A percentile compares a stretch with the other conserved stretches of the same genome.
These are phyloP conservation scores for Zygosaccharomyces gambellarensis DNA, from an alignment of 805 yeast genomes.

Conservation along the genomic window DNA sequence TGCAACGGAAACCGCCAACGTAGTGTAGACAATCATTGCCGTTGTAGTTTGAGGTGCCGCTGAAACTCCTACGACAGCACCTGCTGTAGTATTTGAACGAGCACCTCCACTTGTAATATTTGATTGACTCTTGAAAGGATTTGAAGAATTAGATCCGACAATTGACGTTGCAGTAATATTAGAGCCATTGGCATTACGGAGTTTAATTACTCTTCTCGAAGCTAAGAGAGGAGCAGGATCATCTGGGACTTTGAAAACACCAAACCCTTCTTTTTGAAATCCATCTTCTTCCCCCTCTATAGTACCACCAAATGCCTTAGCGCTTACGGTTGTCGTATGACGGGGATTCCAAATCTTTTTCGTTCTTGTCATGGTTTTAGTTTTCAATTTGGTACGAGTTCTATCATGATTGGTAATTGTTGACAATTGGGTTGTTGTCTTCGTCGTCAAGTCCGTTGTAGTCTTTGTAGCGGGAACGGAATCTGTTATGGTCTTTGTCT, in stretches of 20 bases:
- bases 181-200: neutral
- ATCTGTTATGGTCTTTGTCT: slow-evolving; percentile 14
- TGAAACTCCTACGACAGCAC: slow-evolving; percentile 10
- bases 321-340: slow-evolving; percentile 6
- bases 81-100: slow-evolving; percentile 10
- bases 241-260: slow-evolving; percentile 5
- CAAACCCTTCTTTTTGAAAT: neutral
- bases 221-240: slow-evolving; percentile 8
- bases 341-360: slow-evolving; percentile 10
- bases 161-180: slow-evolving; percentile 1
- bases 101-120: slow-evolving; percentile 7
- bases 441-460: slow-evolving; percentile 24
- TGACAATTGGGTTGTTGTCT: slow-evolving; percentile 14
- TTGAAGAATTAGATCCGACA: neutral
- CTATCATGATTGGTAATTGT: slow-evolving; percentile 6
- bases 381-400: slow-evolving; percentile 5
- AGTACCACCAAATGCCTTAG: slow-evolving; percentile 4
- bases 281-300: neutral
- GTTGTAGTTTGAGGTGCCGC: slow-evolving; percentile 14
- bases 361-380: slow-evolving; percentile 2
- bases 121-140: neutral
- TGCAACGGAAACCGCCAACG: slow-evolving; percentile 6
- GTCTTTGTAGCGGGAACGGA: slow-evolving; percentile 22
- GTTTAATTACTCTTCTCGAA: slow-evolving; percentile 3
- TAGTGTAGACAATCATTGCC: slow-evolving; percentile 5